Evolutionary conservation across 768 basidiomycete species (phyloP), one percentile per base, ranked within the genome.

Genomic region (Neoboletus magnificus): DNA sequence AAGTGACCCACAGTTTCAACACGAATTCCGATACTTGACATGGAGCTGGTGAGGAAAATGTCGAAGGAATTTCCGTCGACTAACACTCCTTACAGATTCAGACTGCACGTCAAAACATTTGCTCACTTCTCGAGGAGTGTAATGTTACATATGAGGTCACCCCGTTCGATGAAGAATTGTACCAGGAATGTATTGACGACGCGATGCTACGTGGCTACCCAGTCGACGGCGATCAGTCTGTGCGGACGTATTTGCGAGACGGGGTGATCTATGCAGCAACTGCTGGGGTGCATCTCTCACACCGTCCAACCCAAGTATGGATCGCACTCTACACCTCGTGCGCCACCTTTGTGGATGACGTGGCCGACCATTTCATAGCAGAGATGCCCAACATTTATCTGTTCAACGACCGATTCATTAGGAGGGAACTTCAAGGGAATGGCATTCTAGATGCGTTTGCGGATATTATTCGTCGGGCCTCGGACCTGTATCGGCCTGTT

Each of bases 241-340:
- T 44, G 43, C 43, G 4, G 18, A 27, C 16, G 18, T 44, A 18
- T 5, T 18, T 44, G 43, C 25, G 18, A 27, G 25, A 11, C 25
- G 43, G 43, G 43, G 25, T 44, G 5, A 10, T 2, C 10, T 44
- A 44, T n/a, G 43, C 10, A 44, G 25, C 43, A 27, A 44, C 25
- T 9, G 43, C 63, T 3, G 70, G 68, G 36, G 56, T 55, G 0
- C 72, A 74, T 52, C 58, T 74, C 1, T 33, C 27, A 5, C 23
- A 49, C 33, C 39, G 41, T 35, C 36, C 39, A 9, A 33, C 45
- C 11, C 54, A 37, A 23, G 55, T 23, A 55, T 67, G 11, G 65
- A 71, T 76, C 35, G 68, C 74, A 10, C 57, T 76, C 3, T 77
- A 66, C 57, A 76, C 74, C 6, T 63, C 73, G 5, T 71, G 63